These are phyloP conservation scores for Colletotrichum lupini DNA, from an alignment of 2,329 filamentous ascomycete genomes.

Conservation along the genomic window DNA sequence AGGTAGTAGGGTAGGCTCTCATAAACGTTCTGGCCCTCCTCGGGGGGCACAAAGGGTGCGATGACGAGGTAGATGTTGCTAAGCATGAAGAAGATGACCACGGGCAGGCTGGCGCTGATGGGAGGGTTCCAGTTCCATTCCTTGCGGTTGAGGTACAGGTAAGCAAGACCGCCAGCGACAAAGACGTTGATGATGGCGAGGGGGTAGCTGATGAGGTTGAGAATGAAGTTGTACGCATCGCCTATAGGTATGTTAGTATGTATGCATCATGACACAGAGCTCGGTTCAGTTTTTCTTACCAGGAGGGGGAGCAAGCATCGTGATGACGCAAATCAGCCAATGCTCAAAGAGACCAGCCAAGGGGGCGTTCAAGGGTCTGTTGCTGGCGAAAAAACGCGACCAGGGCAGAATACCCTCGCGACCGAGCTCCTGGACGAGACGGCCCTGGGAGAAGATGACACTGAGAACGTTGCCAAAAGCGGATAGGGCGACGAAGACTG, in stretches of 20 bases:
- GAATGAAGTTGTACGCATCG: conserved; percentile 26
- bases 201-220: conserved; percentile 72
- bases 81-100: conserved; percentile 68
- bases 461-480: conserved; percentile 75
- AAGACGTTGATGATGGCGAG: conserved; percentile 68
- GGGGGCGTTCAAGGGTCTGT: conserved; percentile 71
- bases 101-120: conserved; percentile 64
- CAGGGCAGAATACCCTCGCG: conserved; percentile 75
- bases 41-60: conserved; percentile 67
- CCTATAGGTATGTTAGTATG: conserved; percentile 20
- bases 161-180: conserved; percentile 63
- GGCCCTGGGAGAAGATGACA: conserved; percentile 76
- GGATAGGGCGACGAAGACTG: conserved; percentile 74
- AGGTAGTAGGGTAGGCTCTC: conserved; percentile 66
- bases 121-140: conserved; percentile 64
- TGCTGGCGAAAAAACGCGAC: conserved; percentile 71
- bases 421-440: conserved; percentile 73
- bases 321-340: conserved; percentile 72
- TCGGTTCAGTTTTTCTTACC: conserved; percentile 71
- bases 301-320: conserved; percentile 74
- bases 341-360: conserved; percentile 71
- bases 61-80: conserved; percentile 71
- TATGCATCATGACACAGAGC: not conserved
- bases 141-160: conserved; percentile 62
- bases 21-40: conserved; percentile 63